Base-by-base conservation (phyloP, 371 early-diverging fungal species). In the Homolaphlyctis polyrhiza region DNA sequence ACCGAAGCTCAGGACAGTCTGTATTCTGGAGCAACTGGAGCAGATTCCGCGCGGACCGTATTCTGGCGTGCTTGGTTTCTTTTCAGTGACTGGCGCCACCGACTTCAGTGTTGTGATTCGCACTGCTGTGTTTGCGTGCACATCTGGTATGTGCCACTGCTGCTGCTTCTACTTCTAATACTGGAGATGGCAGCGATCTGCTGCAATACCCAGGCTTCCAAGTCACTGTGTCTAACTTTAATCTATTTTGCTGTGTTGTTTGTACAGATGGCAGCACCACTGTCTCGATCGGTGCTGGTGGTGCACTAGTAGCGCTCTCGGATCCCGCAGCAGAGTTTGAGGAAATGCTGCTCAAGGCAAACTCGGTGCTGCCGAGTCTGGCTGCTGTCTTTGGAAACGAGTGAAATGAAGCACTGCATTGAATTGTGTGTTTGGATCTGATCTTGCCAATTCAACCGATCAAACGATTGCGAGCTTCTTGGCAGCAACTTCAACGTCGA, bases 31-130 rank as follows among this genome's bases (percentile, higher is more conserved):
- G 61, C 67, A 75, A 28, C 76, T 96, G 45, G 96, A 96, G 63
- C 70, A 79, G 58, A 39, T 70, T 5, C 85, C 82, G 0, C 85
- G 98, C 0, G 95, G 95, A n/a, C 78, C 88, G 13, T 98, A 98
- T 71, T 93, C 94, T 0, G 98, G 98, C 0, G 90, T 87, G 54
- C 67, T 95, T 18, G 98, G 97, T 0, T 97, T 92, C 64, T 84
- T 97, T 63, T 93, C 89, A 8, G 78, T 80, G 34, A 76, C 27
- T n/a, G 77, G 83, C 0, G 66, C 72, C 16, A 77, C 86, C 4
- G 89, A 92, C 67, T 90, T 91, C 71, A 86, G 78, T 63, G 95
- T 93, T 0, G 86, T 93, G 1, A 95, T 94, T 59, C 82, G 95
- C 30, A 94, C 94, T 8, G 90, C 88, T 0, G 84, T 90, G 0